Conservation (phyloP, 345 rosid species). For the Carallia brachiata region DNA sequence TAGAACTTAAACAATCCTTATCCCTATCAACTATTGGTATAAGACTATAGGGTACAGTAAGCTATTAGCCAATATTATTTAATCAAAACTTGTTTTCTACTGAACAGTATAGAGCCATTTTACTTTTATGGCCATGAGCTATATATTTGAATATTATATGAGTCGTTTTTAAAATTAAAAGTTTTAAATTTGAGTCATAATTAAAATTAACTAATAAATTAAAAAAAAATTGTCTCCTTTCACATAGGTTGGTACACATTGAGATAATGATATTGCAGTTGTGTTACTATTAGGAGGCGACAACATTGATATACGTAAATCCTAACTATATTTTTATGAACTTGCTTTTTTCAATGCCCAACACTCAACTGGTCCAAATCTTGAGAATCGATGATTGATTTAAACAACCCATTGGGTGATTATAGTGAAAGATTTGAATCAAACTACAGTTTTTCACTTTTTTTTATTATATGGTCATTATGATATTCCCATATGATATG, state of each 20-base stretch:
- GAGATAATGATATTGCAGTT: slow-evolving; percentile 34
- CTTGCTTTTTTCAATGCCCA: background rate
- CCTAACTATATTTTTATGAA: slow-evolving; percentile 8
- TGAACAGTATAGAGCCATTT: background rate
- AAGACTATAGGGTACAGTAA: background rate
- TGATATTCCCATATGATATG: background rate
- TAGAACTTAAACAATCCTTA: no score
- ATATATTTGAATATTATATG: no score
- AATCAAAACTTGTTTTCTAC: background rate
- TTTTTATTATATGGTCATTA: slow-evolving; percentile 4
- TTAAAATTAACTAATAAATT: background rate
- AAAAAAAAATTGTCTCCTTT: background rate
- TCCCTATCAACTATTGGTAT: background rate
- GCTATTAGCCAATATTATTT: background rate
- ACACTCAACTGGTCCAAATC: background rate
- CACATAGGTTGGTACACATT: slow-evolving; percentile 39
- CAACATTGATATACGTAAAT: slow-evolving; percentile 47
- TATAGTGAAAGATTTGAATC: slow-evolving; percentile 1
- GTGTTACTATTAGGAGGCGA: slow-evolving; percentile 31
- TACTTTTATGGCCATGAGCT: no score
- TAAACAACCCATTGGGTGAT: background rate
- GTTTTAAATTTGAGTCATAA: background rate
- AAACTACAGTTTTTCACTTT: background rate
- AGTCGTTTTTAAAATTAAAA: no score
- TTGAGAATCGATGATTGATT: background rate